A percentile compares a stretch with the other conserved stretches of the same genome.
Conservation (phyloP, 768 basidiomycete genomes). For the Imleria badia region DNA sequence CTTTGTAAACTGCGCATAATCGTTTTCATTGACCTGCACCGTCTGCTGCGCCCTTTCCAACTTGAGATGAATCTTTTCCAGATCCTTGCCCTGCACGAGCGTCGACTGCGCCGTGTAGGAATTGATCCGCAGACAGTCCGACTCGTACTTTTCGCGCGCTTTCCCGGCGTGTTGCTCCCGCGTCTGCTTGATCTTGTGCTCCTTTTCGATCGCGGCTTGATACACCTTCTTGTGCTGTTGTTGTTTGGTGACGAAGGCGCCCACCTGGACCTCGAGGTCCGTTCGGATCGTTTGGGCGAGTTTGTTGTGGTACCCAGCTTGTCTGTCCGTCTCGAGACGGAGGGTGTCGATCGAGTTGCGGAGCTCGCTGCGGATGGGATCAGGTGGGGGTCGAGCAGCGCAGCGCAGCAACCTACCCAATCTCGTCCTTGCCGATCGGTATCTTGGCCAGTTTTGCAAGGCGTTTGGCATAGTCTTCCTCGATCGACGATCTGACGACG, state of each 20-base stretch:
- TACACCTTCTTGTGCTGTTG: constrained; percentile 70
- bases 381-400: too few species aligned
- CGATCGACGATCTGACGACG: constrained; percentile 69
- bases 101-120: constrained; percentile 90
- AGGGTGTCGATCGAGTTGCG: constrained; percentile 79
- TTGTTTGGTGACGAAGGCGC: constrained; percentile 58
- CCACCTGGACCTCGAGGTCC: constrained; percentile 68
- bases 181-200: constrained; percentile 84
- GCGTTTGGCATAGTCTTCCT: constrained; percentile 93
- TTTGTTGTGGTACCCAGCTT: constrained; percentile 68
- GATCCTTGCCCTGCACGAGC: constrained; percentile 88
- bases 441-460: constrained; percentile 76
- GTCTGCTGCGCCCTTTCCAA: constrained; percentile 88
- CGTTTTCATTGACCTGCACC: constrained; percentile 82
- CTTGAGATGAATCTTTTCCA: constrained; percentile 86
- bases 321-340: constrained; percentile 79
- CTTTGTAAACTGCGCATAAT: constrained; percentile 84
- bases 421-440: constrained; percentile 77
- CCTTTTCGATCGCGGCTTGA: constrained; percentile 82
- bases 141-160: constrained; percentile 91
- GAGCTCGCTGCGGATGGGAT: constrained; percentile 58
- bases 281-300: constrained; percentile 74
- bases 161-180: constrained; percentile 86
- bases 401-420: constrained; percentile 81
- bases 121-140: constrained; percentile 91